Percentiles rank a stretch among this genome's conserved stretches.
Conservation (phyloP, 345 rosid genomes). For the Tarenaya hassleriana region DNA sequence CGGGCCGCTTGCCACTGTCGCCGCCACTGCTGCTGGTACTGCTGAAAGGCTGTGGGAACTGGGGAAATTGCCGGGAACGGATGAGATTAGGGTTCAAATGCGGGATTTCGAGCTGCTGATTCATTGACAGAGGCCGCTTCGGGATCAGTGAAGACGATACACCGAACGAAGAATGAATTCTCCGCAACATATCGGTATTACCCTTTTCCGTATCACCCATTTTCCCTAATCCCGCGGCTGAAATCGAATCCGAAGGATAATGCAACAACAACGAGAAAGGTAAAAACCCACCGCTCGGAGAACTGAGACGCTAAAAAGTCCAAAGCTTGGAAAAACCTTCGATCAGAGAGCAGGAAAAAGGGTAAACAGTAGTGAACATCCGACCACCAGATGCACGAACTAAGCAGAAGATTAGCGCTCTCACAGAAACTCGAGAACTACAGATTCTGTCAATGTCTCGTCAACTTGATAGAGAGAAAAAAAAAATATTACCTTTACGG, state of each 20-base stretch:
- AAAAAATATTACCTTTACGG: too few species aligned
- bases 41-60: too few species aligned
- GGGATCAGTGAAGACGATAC: conserved; percentile 47
- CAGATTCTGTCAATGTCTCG: too few species aligned
- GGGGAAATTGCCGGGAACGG: conserved; percentile 35
- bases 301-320: too few species aligned
- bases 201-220: conserved; percentile 73
- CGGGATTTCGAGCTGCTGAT: conserved; percentile 56
- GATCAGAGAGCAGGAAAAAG: background rate
- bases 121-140: conserved; percentile 38
- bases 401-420: too few species aligned
- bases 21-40: background rate
- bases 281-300: too few species aligned
- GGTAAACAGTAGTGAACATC: too few species aligned
- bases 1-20: conserved; percentile 48
- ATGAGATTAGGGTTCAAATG: conserved; percentile 46
- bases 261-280: too few species aligned
- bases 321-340: conserved; percentile 7
- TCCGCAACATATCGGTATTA: conserved; percentile 57
- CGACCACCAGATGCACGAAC: background rate
- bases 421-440: too few species aligned
- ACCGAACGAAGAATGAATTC: conserved; percentile 52
- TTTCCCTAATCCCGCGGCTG: background rate
- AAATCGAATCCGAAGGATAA: conserved; percentile 7
- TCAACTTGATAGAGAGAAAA: too few species aligned